phyloP scores from a whole-genome alignment of 225 moss, liverwort and hornwort genomes.

The Takakia lepidozioides region DNA sequence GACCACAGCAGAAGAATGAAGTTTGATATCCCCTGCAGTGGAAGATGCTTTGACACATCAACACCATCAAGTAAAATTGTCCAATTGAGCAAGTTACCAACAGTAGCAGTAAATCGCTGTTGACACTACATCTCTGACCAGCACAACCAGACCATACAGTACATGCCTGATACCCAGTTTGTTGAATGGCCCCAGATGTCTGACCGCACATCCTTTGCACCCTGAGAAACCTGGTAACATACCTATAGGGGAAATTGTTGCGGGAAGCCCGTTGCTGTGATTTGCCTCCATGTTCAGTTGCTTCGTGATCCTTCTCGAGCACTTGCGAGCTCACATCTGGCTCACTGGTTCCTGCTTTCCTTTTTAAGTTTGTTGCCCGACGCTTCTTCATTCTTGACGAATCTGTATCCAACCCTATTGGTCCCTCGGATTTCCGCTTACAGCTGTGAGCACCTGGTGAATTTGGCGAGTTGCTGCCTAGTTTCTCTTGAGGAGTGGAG shows the following conservation, averaged over 20 bases:
- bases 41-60: too few relatives aligned
- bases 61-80: too few relatives aligned
- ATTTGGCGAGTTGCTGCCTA: slow-evolving; percentile 1
- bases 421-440: slow-evolving; percentile 27
- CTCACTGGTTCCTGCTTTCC: slow-evolving; percentile 14
- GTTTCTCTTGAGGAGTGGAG: slow-evolving; percentile 13
- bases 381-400: slow-evolving; percentile 12
- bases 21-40: too few relatives aligned
- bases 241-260: slow-evolving; percentile 41
- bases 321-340: slow-evolving; percentile 6
- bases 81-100: too few relatives aligned
- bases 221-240: background rate
- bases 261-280: slow-evolving; percentile 21
- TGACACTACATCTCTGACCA: too few relatives aligned
- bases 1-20: too few relatives aligned
- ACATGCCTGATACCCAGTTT: too few relatives aligned
- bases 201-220: too few relatives aligned
- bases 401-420: slow-evolving; percentile 10
- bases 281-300: slow-evolving; percentile 17
- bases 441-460: slow-evolving; percentile 9
- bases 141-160: too few relatives aligned
- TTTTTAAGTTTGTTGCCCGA: slow-evolving; percentile 18
- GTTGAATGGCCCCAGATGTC: too few relatives aligned
- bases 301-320: slow-evolving; percentile 13
- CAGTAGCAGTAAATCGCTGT: too few relatives aligned